These are phyloP conservation scores for Fusarium sp. DNA, from an alignment of 2,329 filamentous ascomycete genomes.

Conservation along the genomic window DNA sequence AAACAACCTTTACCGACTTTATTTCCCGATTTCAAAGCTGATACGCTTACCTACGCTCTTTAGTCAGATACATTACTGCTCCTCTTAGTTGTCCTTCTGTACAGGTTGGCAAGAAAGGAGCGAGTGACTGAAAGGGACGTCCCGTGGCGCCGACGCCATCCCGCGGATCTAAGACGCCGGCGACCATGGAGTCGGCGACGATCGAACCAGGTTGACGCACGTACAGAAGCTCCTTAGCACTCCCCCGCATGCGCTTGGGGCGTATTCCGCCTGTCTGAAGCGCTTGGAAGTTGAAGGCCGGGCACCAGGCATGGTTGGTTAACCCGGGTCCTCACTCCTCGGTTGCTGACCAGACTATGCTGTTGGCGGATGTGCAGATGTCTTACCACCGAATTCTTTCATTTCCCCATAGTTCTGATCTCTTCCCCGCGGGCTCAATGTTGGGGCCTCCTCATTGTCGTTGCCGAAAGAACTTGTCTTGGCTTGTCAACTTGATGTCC, in stretches of 20 bases:
- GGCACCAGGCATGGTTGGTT: background rate
- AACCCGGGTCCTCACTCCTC: background rate
- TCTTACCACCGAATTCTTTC: background rate
- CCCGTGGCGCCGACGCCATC: slow-evolving; percentile 1
- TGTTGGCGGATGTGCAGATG: background rate
- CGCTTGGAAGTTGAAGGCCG: slow-evolving; percentile 3
- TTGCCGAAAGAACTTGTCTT: background rate
- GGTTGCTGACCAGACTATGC: background rate
- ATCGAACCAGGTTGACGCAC: slow-evolving; percentile 3
- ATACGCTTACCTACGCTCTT: background rate
- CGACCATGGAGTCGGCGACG: background rate
- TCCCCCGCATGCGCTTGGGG: background rate
- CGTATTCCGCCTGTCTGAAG: background rate
- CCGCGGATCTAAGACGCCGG: slow-evolving; percentile 8
- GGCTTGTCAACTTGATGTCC: background rate
- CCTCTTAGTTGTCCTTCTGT: background rate
- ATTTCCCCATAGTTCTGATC: background rate
- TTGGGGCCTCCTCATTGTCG: background rate
- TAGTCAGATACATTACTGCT: background rate
- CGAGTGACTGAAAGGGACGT: background rate
- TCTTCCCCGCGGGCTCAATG: background rate
- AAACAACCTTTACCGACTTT: slow-evolving; percentile 1
- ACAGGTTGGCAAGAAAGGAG: background rate
- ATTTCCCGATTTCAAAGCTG: background rate
- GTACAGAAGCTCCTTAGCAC: background rate